Conservation (phyloP, 257 asterid species). For the Solanum corneliomulleri region DNA sequence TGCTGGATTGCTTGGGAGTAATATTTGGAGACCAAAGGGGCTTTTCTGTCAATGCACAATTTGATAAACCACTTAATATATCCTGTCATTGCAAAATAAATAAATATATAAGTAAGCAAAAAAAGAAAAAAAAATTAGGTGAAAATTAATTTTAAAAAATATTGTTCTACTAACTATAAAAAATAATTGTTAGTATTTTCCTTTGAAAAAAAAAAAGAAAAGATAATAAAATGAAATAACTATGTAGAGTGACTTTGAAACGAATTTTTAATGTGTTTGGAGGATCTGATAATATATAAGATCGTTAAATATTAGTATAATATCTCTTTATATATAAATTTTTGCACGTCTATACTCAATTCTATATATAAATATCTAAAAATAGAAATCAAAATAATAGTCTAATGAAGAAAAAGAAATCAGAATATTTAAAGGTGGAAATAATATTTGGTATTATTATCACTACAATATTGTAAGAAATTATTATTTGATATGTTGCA, state of each 20-base stretch:
- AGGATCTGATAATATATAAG: background rate
- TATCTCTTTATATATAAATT: too few relatives aligned
- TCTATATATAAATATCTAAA: too few relatives aligned
- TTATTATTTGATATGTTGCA: background rate
- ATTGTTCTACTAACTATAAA: too few relatives aligned
- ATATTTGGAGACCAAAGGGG: constrained; percentile 28
- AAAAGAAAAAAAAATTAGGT: background rate
- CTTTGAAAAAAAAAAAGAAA: background rate
- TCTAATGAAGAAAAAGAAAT: too few relatives aligned
- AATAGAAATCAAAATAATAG: too few relatives aligned
- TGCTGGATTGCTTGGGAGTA: constrained; percentile 16
- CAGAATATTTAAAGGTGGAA: background rate
- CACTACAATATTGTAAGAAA: background rate
- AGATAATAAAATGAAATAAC: too few relatives aligned
- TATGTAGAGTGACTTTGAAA: too few relatives aligned
- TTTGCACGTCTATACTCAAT: too few relatives aligned
- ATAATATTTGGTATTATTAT: too few relatives aligned
- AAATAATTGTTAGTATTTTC: background rate
- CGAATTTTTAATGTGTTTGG: too few relatives aligned
- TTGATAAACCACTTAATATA: constrained; percentile 18
- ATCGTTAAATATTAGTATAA: too few relatives aligned
- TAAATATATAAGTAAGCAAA: background rate
- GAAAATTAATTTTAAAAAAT: too few relatives aligned
- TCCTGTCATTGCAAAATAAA: constrained; percentile 24
- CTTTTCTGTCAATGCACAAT: constrained; percentile 13